Evolutionary conservation across 768 basidiomycete species (phyloP), one percentile per base, ranked within the genome.

Genomic region (Infundibulicybe gibba): DNA sequence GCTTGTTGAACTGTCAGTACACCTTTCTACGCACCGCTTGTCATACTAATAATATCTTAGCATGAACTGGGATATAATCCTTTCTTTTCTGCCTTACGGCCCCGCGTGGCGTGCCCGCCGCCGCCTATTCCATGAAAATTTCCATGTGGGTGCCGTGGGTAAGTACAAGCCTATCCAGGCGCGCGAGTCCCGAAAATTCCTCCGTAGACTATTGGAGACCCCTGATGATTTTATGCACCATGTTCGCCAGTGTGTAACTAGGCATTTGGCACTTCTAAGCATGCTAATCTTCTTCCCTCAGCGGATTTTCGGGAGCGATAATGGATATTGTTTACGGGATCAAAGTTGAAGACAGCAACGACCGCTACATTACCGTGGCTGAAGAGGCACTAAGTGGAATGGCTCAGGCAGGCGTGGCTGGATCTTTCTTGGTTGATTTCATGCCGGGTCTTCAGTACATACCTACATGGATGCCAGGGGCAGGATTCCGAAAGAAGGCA

Each of bases 391-490:
- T 56, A 0, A 14, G 13, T 2, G 38, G 20, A 9, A 20, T 51
- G 4, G 32, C 43, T 6, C 42, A 51, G 3, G 37, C 33, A 2
- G 21, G 16, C 6, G 46, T 21, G 2, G 47, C 48, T 13, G 55
- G 52, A n/a, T 45, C 49, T 1, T 59, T 54, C 21, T 44, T 52
- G 5, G 61, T 58, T 8, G 59, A 62, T 37, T 34, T 46, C 6
- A 46, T 51, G 1, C 32, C 38, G 20, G 11, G 43, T 68, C 64
- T 78, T 47, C 64, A 65, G 35, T 56, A 74, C 44, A 55, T 79
- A 32, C 76, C 76, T 1, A 55, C 64, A 12, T 77, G 76, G 76
- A 55, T 77, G 40, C 77, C 76, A 3, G 75, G 76, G 10, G 72
- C 74, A 9, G 51, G 51, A 0, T 77, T 77, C 65, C 70, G 75